Conservation (phyloP, 2,329 filamentous ascomycete species). For the Paramyrothecium sp. region DNA sequence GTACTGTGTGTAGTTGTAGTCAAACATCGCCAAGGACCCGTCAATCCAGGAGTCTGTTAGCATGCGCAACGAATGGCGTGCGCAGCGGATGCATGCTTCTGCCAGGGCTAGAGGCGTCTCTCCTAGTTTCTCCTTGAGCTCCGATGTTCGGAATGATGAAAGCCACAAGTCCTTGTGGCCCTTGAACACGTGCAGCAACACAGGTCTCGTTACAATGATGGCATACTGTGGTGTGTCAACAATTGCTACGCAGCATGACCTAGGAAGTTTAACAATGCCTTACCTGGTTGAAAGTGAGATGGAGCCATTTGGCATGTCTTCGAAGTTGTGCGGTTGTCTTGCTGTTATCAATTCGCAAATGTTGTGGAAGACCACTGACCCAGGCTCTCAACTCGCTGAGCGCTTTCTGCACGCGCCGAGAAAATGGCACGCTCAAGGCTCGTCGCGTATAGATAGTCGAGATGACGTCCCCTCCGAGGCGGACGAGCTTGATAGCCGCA, state of each 20-base stretch:
- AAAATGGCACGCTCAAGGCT: constrained; percentile 23
- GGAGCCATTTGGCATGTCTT: constrained; percentile 26
- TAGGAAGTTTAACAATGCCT: background rate
- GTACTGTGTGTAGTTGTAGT: constrained; percentile 45
- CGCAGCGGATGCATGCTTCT: constrained; percentile 43
- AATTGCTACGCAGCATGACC: background rate
- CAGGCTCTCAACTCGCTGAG: constrained; percentile 27
- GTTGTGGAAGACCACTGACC: constrained; percentile 25
- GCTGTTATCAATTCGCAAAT: constrained; percentile 26
- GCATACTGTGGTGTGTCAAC: constrained; percentile 20
- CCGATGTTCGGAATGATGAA: constrained; percentile 10
- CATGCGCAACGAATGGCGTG: constrained; percentile 40
- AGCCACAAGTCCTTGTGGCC: constrained; percentile 24
- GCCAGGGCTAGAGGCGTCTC: constrained; percentile 34
- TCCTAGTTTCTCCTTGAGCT: constrained; percentile 18
- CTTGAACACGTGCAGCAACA: constrained; percentile 30
- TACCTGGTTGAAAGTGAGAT: constrained; percentile 31
- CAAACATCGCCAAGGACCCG: constrained; percentile 44
- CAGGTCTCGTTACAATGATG: constrained; percentile 30
- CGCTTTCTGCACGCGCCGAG: constrained; percentile 28
- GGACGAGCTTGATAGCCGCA: constrained; percentile 36
- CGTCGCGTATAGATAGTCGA: constrained; percentile 30
- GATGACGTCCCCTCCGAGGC: constrained; percentile 23
- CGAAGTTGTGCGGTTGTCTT: constrained; percentile 14
- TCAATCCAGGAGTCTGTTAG: constrained; percentile 44